Evolutionary conservation across 257 asterid species (phyloP), one percentile per base, ranked within the genome.

Genomic region (Nicotiana knightiana): DNA sequence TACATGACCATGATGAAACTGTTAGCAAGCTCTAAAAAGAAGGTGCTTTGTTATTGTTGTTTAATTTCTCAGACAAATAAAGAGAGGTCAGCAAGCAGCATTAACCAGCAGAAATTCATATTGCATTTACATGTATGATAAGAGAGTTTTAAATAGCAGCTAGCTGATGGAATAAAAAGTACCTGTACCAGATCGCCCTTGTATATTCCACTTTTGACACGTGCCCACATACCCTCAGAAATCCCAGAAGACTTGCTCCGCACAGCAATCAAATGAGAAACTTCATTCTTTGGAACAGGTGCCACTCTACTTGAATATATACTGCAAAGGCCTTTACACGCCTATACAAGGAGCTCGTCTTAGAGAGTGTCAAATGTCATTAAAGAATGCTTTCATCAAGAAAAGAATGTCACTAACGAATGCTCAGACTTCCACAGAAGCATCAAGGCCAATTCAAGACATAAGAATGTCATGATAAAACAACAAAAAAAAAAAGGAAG

Each of bases 181-280:
- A 93, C 99, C 98, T 89, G 89, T 6, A 92, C 97, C 82, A 96
- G 90, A 86, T 96, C 99, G n/a, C 98, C 99, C 88, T 93, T 96
- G 88, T 96, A 94, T 85, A 80, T 96, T 79, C 99, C 99, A 83
- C 81, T 93, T 89, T 96, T 96, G 85, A 96, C 98, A 81, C 99
- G 98, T 80, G 96, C 93, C 97, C 97, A 96, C 96, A 86, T 92
- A 82, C 95, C 98, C 88, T 89, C 90, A 59, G 93, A 80, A 68
- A 96, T 90, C 79, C 92, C 91, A 87, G 82, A 53, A 64, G 92
- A 88, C 88, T 87, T 94, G 84, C 87, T 93, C 83, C 97, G 91
- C 43, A 90, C 83, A n/a, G 90, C 79, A 67, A 93, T 85, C 77
- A 92, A 65, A 66, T 92, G 97, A 48, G 92, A 85, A 68, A 91